phyloP scores from a whole-genome alignment of 805 yeast genomes.

The Metschnikowia anglica region DNA sequence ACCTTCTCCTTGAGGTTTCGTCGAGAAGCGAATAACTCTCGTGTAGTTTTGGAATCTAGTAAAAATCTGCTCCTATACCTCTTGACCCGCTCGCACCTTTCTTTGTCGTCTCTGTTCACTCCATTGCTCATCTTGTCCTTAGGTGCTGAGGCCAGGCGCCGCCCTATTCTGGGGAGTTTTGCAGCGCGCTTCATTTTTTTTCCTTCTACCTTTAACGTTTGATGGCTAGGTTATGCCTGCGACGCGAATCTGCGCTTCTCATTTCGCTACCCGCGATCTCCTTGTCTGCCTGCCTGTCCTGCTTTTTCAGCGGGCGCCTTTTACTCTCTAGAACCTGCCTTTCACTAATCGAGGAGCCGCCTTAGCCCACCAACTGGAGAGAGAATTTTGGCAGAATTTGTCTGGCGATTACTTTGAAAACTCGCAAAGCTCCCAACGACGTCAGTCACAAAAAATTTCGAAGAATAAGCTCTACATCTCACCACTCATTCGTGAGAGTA shows the following conservation, averaged over 20 bases:
- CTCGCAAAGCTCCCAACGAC: too few species aligned
- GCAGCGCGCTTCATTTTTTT: conserved; percentile 3
- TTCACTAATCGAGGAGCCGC: background rate
- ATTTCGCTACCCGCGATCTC: conserved; percentile 9
- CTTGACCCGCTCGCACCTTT: too few species aligned
- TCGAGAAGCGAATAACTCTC: too few species aligned
- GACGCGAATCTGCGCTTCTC: conserved; percentile 12
- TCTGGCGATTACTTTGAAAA: background rate
- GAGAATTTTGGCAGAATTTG: background rate
- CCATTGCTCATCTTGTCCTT: too few species aligned
- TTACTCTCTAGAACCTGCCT: background rate
- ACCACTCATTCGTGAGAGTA: background rate
- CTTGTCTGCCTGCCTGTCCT: conserved; percentile 8
- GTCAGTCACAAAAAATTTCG: too few species aligned
- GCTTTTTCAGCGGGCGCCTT: conserved; percentile 10
- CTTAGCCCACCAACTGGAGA: too few species aligned
- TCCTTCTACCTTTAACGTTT: background rate
- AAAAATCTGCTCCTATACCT: too few species aligned
- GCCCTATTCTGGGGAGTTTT: background rate
- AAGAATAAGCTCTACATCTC: too few species aligned
- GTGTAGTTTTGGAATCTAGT: too few species aligned
- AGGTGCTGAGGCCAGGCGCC: background rate
- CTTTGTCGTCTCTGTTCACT: too few species aligned
- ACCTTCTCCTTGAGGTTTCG: too few species aligned
- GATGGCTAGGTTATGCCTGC: background rate